These are phyloP conservation scores for Starmerella floricola DNA, from an alignment of 805 yeast species.

Conservation along the genomic window DNA sequence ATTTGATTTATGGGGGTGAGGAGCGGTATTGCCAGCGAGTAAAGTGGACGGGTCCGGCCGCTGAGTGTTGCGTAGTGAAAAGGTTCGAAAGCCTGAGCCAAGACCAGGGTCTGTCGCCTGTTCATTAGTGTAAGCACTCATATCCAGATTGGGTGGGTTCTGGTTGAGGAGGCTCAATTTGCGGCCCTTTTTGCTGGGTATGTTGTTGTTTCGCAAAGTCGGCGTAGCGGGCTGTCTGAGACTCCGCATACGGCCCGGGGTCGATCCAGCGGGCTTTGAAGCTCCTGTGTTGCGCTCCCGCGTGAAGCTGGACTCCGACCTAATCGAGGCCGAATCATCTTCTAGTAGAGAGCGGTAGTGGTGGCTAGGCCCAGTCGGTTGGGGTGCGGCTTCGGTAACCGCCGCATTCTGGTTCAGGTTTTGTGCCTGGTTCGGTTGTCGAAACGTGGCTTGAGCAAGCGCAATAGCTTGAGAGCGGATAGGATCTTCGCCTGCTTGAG, in stretches of 20 bases:
- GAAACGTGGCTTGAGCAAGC: constrained; percentile 5
- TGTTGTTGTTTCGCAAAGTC: constrained; percentile 1
- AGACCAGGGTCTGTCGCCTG: not conserved
- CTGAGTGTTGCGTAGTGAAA: constrained; percentile 13
- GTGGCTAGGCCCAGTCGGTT: constrained; percentile 6
- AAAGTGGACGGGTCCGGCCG: constrained; percentile 19
- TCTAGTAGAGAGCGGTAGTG: constrained; percentile 15
- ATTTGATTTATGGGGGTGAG: not conserved
- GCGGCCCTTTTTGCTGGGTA: constrained; percentile 1
- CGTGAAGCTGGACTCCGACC: constrained; percentile 20
- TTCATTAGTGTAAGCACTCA: not conserved
- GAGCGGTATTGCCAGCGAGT: constrained; percentile 1
- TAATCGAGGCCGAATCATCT: constrained; percentile 18
- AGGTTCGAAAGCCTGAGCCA: constrained; percentile 15
- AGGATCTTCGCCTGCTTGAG: constrained; percentile 2
- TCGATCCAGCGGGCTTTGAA: not conserved
- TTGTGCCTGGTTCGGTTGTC: not conserved
- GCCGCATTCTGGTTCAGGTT: no score
- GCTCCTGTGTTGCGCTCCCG: constrained; percentile 9
- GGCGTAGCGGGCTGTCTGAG: constrained; percentile 12
- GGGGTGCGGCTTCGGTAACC: not conserved
- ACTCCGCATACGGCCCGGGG: constrained; percentile 8
- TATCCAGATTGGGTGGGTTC: constrained; percentile 7
- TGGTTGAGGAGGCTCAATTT: constrained; percentile 11
- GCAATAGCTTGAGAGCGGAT: constrained; percentile 13